Conservation (phyloP, 345 rosid genomes). For the Isatis tinctoria region DNA sequence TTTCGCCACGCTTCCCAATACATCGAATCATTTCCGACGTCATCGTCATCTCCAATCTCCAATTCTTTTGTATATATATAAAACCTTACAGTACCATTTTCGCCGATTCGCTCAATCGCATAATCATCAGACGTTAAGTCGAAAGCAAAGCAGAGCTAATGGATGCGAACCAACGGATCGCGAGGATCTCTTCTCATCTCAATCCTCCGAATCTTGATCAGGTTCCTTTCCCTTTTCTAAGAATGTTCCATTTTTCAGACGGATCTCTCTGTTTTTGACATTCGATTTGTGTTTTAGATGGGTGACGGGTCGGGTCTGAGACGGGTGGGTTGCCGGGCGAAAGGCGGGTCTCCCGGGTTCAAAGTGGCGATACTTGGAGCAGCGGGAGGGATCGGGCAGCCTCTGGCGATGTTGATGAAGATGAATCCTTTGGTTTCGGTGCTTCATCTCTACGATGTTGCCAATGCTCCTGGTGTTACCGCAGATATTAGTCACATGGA, state of each 20-base stretch:
- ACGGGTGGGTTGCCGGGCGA: conserved; percentile 64
- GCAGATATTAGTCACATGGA: conserved; percentile 98
- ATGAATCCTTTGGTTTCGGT: conserved; percentile 90
- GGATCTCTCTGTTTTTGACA: neutral
- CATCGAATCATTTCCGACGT: conserved; percentile 9
- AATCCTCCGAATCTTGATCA: conserved; percentile 49
- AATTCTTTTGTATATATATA: neutral
- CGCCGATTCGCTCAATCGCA: neutral
- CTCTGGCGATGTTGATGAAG: conserved; percentile 90
- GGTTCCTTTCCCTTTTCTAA: neutral
- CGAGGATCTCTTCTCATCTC: conserved; percentile 75
- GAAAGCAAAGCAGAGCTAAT: conserved; percentile 22
- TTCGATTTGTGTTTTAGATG: conserved; percentile 27
- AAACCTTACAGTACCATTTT: neutral
- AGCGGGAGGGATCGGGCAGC: conserved; percentile 97
- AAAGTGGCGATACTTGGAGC: conserved; percentile 95
- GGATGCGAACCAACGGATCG: conserved; percentile 61
- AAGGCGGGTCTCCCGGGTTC: conserved; percentile 86
- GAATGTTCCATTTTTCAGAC: neutral
- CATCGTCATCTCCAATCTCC: neutral
- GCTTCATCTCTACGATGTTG: conserved; percentile 95
- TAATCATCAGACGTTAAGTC: conserved; percentile 6
- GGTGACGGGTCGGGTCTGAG: conserved; percentile 43
- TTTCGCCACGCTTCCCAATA: conserved; percentile 22
- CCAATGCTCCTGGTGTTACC: conserved; percentile 89